Evolutionary conservation across 108 stramenopile genomes (phyloP), one percentile per base, ranked within the genome.

Genomic region (Pseudonitzschia pungens): DNA sequence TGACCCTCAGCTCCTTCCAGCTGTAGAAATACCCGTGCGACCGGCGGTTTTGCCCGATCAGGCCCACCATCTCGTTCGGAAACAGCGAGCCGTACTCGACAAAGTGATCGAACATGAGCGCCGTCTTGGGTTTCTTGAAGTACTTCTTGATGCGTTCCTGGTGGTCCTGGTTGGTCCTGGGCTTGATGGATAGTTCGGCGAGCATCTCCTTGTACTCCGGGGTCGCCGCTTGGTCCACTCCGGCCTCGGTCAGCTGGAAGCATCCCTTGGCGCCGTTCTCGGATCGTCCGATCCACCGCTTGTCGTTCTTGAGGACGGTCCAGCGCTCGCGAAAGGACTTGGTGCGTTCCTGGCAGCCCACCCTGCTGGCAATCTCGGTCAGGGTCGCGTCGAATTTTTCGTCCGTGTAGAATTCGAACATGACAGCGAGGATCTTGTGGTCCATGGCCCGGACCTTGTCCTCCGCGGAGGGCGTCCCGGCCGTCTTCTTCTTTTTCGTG

Each of bases 251-350:
- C 29, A 58, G 36, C 26, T 58, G 24, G 29, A 58, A 27, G 28
- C 57, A n/a, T 6, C 15, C 24, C 4, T 36, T 36, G 36, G 36
- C 36, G 36, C 36, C 36, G 36, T 36, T 36, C 4, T 36, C 36
- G 31, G 57, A 58, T 14, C 4, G 9, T 16, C 57, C 57, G 1
- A 58, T 58, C 21, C 15, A 27, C 15, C 14, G 5, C 26, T 58
- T 32, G 8, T 21, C 15, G 26, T 58, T 58, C 57, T 26, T 58
- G 24, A 58, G 1, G 26, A 58, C 7, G 27, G 24, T 26, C 57
- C 57, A 58, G 15, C 57, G 57, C 15, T 27, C 26, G 29, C 57
- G 57, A 58, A 58, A 58, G 57, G 28, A 15, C 29, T 58, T 58
- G 26, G n/a, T 58, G 15, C 57, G 57, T 21, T 21, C 24, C n/a